phyloP scores from a whole-genome alignment of 306 rosid genomes.

The Prunus fruticosa region DNA sequence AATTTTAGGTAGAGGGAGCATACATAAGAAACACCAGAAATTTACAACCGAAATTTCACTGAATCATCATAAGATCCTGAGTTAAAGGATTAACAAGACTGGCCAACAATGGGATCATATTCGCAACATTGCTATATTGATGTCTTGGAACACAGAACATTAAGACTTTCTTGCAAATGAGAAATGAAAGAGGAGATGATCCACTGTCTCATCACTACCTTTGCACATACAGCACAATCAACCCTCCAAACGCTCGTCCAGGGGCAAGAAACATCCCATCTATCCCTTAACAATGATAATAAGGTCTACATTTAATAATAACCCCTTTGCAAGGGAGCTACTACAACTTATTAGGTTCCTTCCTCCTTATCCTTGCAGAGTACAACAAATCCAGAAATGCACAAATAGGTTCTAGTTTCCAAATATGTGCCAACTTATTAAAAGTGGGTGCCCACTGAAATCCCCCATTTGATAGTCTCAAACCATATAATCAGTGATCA shows the following conservation, averaged over 20 bases:
- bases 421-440: neutral
- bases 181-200: neutral
- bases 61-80: neutral
- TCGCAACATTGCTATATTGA: neutral
- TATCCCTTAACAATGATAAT: neutral
- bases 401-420: neutral
- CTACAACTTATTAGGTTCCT: neutral
- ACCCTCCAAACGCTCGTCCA: neutral
- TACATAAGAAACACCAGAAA: neutral
- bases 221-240: neutral
- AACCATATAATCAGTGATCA: neutral
- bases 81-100: neutral
- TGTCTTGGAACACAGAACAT: neutral
- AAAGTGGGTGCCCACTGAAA: neutral
- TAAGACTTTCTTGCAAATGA: neutral
- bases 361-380: neutral
- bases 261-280: neutral
- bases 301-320: neutral
- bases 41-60: neutral
- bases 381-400: neutral
- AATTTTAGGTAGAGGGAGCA: neutral
- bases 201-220: neutral
- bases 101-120: neutral
- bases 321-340: neutral
- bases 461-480: neutral